Percentiles rank a stretch among this genome's conserved stretches.
phyloP scores from a whole-genome alignment of 2,329 filamentous ascomycete genomes.

The Xylariales sp. region DNA sequence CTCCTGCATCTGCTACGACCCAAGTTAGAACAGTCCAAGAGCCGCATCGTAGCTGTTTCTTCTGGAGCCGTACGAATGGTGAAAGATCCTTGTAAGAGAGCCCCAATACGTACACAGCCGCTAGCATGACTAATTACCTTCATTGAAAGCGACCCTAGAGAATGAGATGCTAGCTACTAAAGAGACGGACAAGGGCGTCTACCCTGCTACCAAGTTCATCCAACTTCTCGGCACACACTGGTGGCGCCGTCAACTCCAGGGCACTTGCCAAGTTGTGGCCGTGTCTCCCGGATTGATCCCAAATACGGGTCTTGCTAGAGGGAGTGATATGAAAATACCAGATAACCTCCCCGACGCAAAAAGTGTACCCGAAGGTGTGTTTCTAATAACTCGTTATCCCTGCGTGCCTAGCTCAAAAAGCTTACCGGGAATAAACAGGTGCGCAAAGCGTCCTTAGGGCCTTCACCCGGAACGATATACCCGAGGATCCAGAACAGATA shows the following conservation, averaged over 20 bases:
- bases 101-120: background rate
- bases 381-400: slow-evolving; percentile 13
- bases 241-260: slow-evolving; percentile 65
- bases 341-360: slow-evolving; percentile 60
- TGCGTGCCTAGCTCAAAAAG: no score
- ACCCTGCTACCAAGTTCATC: slow-evolving; percentile 61
- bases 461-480: slow-evolving; percentile 59
- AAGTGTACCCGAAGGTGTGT: slow-evolving; percentile 57
- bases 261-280: slow-evolving; percentile 59
- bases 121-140: slow-evolving; percentile 17
- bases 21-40: slow-evolving; percentile 59
- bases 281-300: slow-evolving; percentile 66
- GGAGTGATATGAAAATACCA: slow-evolving; percentile 46
- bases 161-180: slow-evolving; percentile 52
- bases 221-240: slow-evolving; percentile 64
- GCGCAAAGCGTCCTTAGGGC: slow-evolving; percentile 59
- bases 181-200: slow-evolving; percentile 51
- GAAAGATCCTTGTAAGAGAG: slow-evolving; percentile 51
- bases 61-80: slow-evolving; percentile 60
- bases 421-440: slow-evolving; percentile 48
- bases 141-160: slow-evolving; percentile 44
- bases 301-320: slow-evolving; percentile 56
- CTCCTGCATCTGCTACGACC: slow-evolving; percentile 61
- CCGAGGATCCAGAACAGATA: slow-evolving; percentile 62
- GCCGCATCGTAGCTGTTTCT: slow-evolving; percentile 63